phyloP scores from a whole-genome alignment of 306 rosid species.

The Albizia julibrissin region DNA sequence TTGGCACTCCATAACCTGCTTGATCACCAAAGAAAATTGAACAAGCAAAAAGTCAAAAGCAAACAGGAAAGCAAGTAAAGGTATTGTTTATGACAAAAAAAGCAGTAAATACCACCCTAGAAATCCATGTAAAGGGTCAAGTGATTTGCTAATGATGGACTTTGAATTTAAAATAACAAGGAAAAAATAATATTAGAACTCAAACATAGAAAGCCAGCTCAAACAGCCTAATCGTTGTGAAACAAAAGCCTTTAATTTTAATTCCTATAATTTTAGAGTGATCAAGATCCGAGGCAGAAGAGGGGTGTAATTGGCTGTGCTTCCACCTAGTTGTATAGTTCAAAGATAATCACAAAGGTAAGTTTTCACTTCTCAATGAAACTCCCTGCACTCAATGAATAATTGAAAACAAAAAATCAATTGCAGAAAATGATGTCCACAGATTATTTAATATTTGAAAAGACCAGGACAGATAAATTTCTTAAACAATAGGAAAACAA shows the following conservation, averaged over 20 bases:
- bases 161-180: neutral
- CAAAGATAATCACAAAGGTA: neutral
- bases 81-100: neutral
- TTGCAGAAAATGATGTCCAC: neutral
- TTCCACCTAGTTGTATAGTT: neutral
- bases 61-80: neutral
- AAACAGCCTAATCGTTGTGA: neutral
- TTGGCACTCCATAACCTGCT: slow-evolving; percentile 67
- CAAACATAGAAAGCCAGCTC: neutral
- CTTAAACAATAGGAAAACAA: neutral
- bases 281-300: neutral
- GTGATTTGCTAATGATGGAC: neutral
- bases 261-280: neutral
- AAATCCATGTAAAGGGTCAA: neutral
- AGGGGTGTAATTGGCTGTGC: neutral
- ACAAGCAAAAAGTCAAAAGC: neutral
- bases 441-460: neutral
- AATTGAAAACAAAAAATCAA: neutral
- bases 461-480: neutral
- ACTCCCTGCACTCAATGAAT: neutral
- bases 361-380: neutral
- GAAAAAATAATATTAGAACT: neutral
- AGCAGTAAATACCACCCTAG: neutral
- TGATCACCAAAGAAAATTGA: slow-evolving; percentile 26
- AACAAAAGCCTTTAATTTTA: neutral